A percentile compares a stretch with the other conserved stretches of the same genome.
phyloP scores from a whole-genome alignment of 345 rosid genomes.

The Carallia pectinifolia region DNA sequence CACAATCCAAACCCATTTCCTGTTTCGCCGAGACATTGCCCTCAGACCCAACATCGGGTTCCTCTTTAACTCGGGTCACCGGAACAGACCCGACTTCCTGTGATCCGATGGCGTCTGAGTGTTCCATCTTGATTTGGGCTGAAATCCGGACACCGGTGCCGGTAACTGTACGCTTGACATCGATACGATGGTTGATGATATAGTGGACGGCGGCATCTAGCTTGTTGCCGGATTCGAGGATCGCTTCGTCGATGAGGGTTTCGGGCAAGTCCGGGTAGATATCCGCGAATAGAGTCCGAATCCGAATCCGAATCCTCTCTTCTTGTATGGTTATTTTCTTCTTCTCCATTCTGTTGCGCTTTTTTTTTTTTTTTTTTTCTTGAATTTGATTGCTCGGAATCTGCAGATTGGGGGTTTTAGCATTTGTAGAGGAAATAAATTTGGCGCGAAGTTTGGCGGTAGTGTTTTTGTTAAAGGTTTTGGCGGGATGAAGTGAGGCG shows the following conservation, averaged over 20 bases:
- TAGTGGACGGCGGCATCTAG: neutral
- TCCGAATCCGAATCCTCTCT: too few relatives aligned
- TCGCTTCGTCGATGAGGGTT: neutral
- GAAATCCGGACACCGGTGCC: constrained; percentile 42
- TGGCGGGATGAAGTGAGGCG: too few relatives aligned
- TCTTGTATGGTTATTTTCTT: too few relatives aligned
- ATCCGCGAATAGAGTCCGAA: too few relatives aligned
- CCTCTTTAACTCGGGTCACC: constrained; percentile 8
- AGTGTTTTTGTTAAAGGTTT: too few relatives aligned
- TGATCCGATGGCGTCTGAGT: neutral
- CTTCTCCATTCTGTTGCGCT: too few relatives aligned
- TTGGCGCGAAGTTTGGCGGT: too few relatives aligned
- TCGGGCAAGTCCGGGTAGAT: neutral
- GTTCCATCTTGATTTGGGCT: constrained; percentile 11
- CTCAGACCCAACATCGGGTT: constrained; percentile 3
- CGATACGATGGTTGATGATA: neutral
- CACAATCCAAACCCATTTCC: constrained; percentile 5
- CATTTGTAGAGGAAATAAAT: too few relatives aligned
- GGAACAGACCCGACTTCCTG: constrained; percentile 1
- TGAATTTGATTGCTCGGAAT: too few relatives aligned
- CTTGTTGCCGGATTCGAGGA: constrained; percentile 11
- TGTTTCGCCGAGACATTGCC: neutral
- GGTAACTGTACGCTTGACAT: constrained; percentile 28
- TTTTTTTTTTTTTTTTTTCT: too few relatives aligned
- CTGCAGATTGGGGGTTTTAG: too few relatives aligned